Conservation (phyloP, 306 rosid species). For the Cicer pinnatifidum region DNA sequence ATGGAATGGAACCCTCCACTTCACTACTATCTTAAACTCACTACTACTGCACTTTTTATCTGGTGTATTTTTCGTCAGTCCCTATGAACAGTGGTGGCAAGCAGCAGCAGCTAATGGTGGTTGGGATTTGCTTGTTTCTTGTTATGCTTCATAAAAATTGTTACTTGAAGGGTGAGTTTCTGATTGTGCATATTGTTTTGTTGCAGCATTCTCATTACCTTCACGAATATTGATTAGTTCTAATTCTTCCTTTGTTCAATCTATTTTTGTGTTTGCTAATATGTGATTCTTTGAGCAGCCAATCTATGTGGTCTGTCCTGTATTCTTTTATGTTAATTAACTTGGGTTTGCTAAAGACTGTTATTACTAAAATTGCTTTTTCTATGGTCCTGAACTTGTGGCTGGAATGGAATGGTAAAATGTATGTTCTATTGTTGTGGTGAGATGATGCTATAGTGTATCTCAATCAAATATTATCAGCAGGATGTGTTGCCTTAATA, state of each 20-base stretch:
- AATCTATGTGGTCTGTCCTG: no score
- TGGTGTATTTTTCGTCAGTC: slow-evolving; percentile 41
- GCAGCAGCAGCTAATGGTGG: slow-evolving; percentile 53
- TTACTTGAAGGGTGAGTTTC: slow-evolving; percentile 32
- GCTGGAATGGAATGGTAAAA: no score
- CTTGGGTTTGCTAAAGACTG: slow-evolving; percentile 25
- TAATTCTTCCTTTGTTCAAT: no score
- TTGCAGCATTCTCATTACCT: slow-evolving; percentile 3
- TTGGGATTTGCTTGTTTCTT: slow-evolving; percentile 34
- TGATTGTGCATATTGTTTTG: slow-evolving; percentile 26
- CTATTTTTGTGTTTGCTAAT: neutral
- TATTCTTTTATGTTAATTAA: slow-evolving; percentile 27
- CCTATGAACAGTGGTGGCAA: slow-evolving; percentile 63
- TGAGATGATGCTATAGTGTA: no score
- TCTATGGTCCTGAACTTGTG: no score
- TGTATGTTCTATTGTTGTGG: no score
- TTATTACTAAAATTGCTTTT: slow-evolving; percentile 7
- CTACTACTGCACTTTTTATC: slow-evolving; percentile 1
- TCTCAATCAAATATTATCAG: no score
- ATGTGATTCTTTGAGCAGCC: neutral
- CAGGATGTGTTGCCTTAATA: no score
- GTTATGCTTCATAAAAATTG: slow-evolving; percentile 20
- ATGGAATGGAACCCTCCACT: no score
- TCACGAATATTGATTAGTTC: slow-evolving; percentile 15
- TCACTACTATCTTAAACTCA: neutral